Base-by-base conservation (phyloP, 306 rosid species). In the Fragaria vesca region DNA sequence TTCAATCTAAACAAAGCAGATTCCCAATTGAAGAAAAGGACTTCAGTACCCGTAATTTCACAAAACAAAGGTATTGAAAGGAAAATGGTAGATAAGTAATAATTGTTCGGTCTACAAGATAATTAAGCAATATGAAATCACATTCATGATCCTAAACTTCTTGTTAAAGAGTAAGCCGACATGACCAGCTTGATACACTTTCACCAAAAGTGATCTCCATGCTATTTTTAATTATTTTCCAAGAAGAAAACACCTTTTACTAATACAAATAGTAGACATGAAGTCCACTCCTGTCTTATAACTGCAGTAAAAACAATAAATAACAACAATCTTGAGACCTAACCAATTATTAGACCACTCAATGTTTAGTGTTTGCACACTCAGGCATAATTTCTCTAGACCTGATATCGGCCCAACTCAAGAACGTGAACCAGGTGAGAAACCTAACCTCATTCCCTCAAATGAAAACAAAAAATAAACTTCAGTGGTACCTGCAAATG, bases 1-100 rank as follows among this genome's bases (percentile, higher is more conserved):
- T 57, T 73, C 77, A 73, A 73, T 57, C 77, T 73, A 18, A 50
- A 18, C 13, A 58, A 58, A 21, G 5, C 24, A 71, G 24, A 24
- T 47, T 15, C 43, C 20, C 7, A 15, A 30, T 18, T 47, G 47
- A 12, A 34, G 30, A 5, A 72, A 32, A 20, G 11, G 65, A 30
- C 45, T 71, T 52, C 34, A 20, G 42, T 10, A 51, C 47, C 34
- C 6, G 0, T 38, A 71, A 52, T 26, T 28, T 61, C 38, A n/a
- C 52, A 73, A 12, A 40, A 73, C 12, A 21, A 21, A 73, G 12
- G 51, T 12, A 28, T 32, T 7, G 34, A 52, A 34, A 51, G 48
- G 43, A 47, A 72, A 72, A 52, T 11, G 4, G 8, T 10, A 54
- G 65, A n/a, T n/a, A 72, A 20, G 30, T 3, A 72, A 50, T 32